Conservation (phyloP, 2,329 filamentous ascomycete genomes). For the Neofusicoccum laricinum region DNA sequence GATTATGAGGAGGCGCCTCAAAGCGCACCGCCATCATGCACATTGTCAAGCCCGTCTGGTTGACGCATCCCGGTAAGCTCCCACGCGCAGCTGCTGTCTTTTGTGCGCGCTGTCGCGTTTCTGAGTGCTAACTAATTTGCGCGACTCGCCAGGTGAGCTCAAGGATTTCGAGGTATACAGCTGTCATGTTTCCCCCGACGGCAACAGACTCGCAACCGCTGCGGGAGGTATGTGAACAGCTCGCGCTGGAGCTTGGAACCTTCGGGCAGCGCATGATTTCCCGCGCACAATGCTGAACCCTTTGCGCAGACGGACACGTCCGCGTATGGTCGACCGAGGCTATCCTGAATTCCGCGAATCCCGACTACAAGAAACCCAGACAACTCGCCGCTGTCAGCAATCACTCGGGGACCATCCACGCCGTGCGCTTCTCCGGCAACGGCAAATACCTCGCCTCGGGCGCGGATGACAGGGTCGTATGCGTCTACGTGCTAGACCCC, state of each 20-base stretch:
- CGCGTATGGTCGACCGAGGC: slow-evolving; percentile 97
- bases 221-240: slow-evolving; percentile 68
- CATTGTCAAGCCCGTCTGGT: slow-evolving; percentile 91
- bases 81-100: slow-evolving; percentile 10
- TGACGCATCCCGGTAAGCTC: slow-evolving; percentile 79
- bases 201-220: slow-evolving; percentile 84
- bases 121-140: slow-evolving; percentile 14
- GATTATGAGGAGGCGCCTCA: slow-evolving; percentile 17
- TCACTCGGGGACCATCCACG: slow-evolving; percentile 95
- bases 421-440: slow-evolving; percentile 93
- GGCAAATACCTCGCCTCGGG: slow-evolving; percentile 94
- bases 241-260: not conserved
- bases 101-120: slow-evolving; percentile 20
- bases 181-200: slow-evolving; percentile 95
- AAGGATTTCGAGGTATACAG: slow-evolving; percentile 99
- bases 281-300: slow-evolving; percentile 26
- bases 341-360: slow-evolving; percentile 75
- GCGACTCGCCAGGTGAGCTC: slow-evolving; percentile 69
- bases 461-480: slow-evolving; percentile 98
- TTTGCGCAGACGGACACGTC: slow-evolving; percentile 77
- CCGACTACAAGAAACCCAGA: slow-evolving; percentile 71
- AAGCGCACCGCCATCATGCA: slow-evolving; percentile 40
- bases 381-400: slow-evolving; percentile 98
- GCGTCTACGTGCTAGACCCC: slow-evolving; percentile 88
- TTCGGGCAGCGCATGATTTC: not conserved